Base-by-base conservation (phyloP, 441 rosid genomes). In the Pelargonium australe region DNA sequence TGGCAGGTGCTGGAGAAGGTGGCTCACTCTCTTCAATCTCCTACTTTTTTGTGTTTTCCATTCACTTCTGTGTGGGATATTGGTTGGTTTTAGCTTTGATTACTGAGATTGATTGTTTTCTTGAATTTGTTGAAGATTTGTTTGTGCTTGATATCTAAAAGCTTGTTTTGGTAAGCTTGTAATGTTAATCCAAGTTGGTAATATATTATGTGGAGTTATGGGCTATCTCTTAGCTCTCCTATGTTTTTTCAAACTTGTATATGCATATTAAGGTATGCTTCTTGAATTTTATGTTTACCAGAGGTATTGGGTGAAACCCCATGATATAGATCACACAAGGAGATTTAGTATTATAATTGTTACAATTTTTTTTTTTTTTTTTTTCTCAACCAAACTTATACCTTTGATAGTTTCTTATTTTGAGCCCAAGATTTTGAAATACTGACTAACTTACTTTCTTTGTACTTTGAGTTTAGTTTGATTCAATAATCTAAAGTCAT, bases 1-100 rank as follows among this genome's bases (percentile, higher is more conserved):
- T 84, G 77, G 75, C 91, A 11, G 89, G 82, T 76, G 79, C 88
- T 66, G 78, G 78, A 37, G 96, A 91, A 89, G 99, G 99, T 95
- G 64, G 19, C 73, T 70, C 19, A 49, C 40, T 58, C 43, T 65
- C 73, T 74, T 41, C 3, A 44, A 73, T 77, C 75, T 75, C 68
- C 16, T 47, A 16, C 61, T 55, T 17, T 17, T 8, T 67, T 72
- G 23, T 20, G 23, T 20, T 72, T 64, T 41, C 31, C 49, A 31
- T 70, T 13, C 47, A 17, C 73, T 17, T 64, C 25, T 66, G 31
- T 74, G 16, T 64, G 41, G 53, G 31, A 17, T 13, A 23, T 47
- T 17, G 64, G 66, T 71, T 61, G 47, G 44, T 55, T 20, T 28
- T 66, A 3, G 65, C 34, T 13, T 6, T 44, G n/a, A 49, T 17